Percentiles rank a stretch among this genome's conserved stretches.
Evolutionary conservation across 345 rosid genomes (phyloP).

Genomic region (Eucalyptus globulus): DNA sequence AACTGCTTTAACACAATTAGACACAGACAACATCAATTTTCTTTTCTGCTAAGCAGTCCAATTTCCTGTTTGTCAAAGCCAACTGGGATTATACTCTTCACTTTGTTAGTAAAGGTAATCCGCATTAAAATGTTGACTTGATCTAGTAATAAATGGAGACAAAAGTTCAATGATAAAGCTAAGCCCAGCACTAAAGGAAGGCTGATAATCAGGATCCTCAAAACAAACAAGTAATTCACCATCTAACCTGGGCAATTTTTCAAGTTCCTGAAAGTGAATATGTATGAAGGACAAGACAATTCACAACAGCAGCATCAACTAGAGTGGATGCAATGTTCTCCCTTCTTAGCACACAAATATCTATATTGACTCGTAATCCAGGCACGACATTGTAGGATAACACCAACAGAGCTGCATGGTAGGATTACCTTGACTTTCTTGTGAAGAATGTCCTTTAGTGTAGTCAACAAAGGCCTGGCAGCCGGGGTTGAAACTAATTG

Average conservation of each 20-base stretch:
- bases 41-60: too few species aligned
- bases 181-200: background rate
- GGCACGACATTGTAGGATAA: background rate
- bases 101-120: background rate
- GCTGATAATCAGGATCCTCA: background rate
- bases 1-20: background rate
- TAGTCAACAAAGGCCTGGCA: constrained; percentile 60
- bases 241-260: background rate
- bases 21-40: background rate
- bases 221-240: background rate
- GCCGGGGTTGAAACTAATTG: constrained; percentile 76
- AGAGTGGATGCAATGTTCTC: background rate
- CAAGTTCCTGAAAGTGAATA: background rate
- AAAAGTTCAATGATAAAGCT: background rate
- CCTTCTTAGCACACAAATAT: background rate
- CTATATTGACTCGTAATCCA: background rate
- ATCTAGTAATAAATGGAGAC: background rate
- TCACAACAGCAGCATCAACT: background rate
- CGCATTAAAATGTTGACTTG: background rate
- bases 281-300: background rate
- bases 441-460: constrained; percentile 60
- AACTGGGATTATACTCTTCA: background rate
- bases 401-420: background rate
- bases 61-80: background rate
- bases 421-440: constrained; percentile 61